These are phyloP conservation scores for Solanum acaule DNA, from an alignment of 257 asterid species.

Conservation along the genomic window DNA sequence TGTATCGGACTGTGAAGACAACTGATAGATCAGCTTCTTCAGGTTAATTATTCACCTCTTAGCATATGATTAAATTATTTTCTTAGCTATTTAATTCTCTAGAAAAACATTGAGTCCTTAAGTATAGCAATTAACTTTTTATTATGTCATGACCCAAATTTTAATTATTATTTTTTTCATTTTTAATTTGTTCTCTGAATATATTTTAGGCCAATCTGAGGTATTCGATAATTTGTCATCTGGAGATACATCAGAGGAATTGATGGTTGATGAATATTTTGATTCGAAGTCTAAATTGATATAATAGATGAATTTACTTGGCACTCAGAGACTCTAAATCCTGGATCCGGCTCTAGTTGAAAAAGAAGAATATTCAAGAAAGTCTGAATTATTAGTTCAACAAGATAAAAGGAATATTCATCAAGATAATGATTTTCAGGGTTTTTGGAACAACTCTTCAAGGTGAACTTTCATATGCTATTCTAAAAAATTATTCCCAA, in stretches of 20 bases:
- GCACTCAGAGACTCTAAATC: too few relatives aligned
- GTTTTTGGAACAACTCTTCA: slow-evolving; percentile 66
- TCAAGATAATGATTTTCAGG: slow-evolving; percentile 26
- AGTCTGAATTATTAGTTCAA: slow-evolving; percentile 30
- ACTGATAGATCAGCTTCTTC: slow-evolving; percentile 68
- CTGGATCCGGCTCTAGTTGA: neutral
- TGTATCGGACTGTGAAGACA: slow-evolving; percentile 89
- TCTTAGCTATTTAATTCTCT: neutral
- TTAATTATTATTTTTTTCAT: neutral
- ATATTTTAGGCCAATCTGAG: slow-evolving; percentile 44
- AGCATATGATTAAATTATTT: neutral
- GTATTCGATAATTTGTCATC: slow-evolving; percentile 62
- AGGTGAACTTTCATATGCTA: slow-evolving; percentile 24
- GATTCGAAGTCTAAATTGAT: too few relatives aligned
- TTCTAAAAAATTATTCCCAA: neutral
- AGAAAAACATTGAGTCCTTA: neutral
- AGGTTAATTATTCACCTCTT: slow-evolving; percentile 22
- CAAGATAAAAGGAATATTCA: slow-evolving; percentile 13
- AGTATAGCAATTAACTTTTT: neutral
- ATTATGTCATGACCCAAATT: neutral
- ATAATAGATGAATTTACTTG: too few relatives aligned
- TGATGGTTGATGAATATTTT: neutral
- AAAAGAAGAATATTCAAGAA: slow-evolving; percentile 35
- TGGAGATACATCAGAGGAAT: slow-evolving; percentile 65
- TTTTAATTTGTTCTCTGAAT: neutral